A percentile compares a stretch with the other conserved stretches of the same genome.
Evolutionary conservation across 2,329 filamentous ascomycete genomes (phyloP).

Genomic region (Exophiala sp.): DNA sequence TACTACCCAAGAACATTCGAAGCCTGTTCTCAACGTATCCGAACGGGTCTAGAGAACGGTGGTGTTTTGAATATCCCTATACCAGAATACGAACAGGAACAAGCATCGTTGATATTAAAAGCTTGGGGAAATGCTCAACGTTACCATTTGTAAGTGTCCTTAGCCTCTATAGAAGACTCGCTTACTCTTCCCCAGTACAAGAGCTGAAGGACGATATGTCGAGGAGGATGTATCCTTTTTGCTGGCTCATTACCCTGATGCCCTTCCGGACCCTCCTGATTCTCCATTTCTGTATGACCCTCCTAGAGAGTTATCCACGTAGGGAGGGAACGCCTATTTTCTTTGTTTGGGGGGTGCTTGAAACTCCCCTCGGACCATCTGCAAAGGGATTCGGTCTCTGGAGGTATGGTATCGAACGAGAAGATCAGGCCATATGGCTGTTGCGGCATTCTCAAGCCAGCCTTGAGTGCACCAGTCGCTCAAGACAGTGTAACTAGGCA

Average conservation of each 20-base stretch:
- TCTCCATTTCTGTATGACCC: background rate
- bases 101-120: constrained; percentile 4
- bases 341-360: too few relatives aligned
- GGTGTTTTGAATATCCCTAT: constrained; percentile 2
- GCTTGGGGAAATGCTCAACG: constrained; percentile 10
- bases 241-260: background rate
- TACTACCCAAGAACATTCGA: constrained; percentile 29
- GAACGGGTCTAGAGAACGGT: constrained; percentile 1
- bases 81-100: constrained; percentile 1
- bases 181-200: background rate
- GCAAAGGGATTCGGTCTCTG: background rate
- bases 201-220: constrained; percentile 3
- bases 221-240: constrained; percentile 3
- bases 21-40: constrained; percentile 18
- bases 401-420: too few relatives aligned
- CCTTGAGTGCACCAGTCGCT: constrained; percentile 3
- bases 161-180: background rate
- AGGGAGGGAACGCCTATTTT: background rate
- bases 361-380: too few relatives aligned
- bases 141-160: constrained; percentile 5
- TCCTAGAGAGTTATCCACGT: constrained; percentile 1
- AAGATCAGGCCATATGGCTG: constrained; percentile 3
- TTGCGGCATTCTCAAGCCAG: constrained; percentile 2
- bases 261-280: background rate
- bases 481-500: constrained; percentile 2